Conservation (phyloP, 2,329 filamentous ascomycete species). For the Fusarium domesticum region DNA sequence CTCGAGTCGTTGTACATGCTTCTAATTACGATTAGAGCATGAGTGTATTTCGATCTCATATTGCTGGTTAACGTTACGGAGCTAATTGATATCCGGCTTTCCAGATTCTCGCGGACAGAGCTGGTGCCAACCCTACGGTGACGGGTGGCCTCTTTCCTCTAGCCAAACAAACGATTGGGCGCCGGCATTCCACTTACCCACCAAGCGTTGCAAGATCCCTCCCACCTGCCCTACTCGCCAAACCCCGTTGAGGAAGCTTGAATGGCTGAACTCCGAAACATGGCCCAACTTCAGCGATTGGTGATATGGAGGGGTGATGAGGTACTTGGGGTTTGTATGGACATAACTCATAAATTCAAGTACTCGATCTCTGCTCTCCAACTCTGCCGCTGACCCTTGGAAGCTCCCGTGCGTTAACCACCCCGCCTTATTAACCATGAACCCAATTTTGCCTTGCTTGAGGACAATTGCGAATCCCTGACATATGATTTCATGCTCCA, state of each 20-base stretch:
- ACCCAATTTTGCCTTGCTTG: neutral
- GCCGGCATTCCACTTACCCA: neutral
- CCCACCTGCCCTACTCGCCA: slow-evolving; percentile 18
- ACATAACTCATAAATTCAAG: slow-evolving; percentile 6
- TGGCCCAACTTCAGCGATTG: slow-evolving; percentile 1
- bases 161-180: slow-evolving; percentile 4
- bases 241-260: neutral
- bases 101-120: no score
- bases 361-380: slow-evolving; percentile 20
- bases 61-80: no score
- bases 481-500: slow-evolving; percentile 30
- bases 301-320: slow-evolving; percentile 18
- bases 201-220: neutral
- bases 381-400: no score
- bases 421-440: neutral
- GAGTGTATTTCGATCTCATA: no score
- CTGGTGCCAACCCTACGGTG: no score
- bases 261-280: neutral
- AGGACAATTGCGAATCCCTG: slow-evolving; percentile 12
- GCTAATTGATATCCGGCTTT: no score
- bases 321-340: slow-evolving; percentile 19
- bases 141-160: slow-evolving; percentile 21
- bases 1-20: no score
- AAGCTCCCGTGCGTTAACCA: no score
- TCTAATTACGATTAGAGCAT: no score